Evolutionary conservation across 2,329 filamentous ascomycete genomes (phyloP).

Genomic region (Thielaviopsis punctulata): DNA sequence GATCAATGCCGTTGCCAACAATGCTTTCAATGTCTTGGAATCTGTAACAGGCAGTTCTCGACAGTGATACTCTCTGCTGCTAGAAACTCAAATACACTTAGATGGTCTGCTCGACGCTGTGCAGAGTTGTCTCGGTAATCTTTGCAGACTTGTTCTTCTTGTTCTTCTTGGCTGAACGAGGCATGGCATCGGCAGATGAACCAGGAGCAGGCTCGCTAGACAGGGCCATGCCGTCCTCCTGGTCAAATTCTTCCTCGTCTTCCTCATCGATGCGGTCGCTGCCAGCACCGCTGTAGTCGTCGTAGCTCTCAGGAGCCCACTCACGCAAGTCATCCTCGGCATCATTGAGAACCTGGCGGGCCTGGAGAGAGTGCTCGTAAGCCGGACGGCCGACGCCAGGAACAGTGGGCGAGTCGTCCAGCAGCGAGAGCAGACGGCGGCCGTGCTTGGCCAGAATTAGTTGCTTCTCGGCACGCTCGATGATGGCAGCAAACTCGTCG

Average conservation of each 20-base stretch:
- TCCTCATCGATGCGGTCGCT: constrained; percentile 9
- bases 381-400: constrained; percentile 61
- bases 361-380: constrained; percentile 49
- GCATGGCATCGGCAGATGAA: background rate
- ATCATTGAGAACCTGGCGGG: constrained; percentile 76
- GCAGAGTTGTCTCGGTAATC: background rate
- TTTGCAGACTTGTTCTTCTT: constrained; percentile 6
- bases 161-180: constrained; percentile 3
- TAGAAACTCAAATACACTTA: background rate
- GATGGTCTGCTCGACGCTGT: constrained; percentile 2
- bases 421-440: constrained; percentile 61
- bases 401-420: constrained; percentile 80
- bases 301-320: constrained; percentile 41
- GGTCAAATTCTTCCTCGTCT: constrained; percentile 5
- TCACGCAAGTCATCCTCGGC: constrained; percentile 73
- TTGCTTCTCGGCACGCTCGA: constrained; percentile 94
- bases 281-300: constrained; percentile 9
- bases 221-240: constrained; percentile 4
- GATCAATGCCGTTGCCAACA: background rate
- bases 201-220: background rate
- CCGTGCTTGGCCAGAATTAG: constrained; percentile 85
- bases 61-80: background rate
- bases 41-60: background rate
- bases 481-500: constrained; percentile 71
- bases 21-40: background rate